Conservation (phyloP, 1,284 basidiomycete species). For the Rhodotorula sp. region DNA sequence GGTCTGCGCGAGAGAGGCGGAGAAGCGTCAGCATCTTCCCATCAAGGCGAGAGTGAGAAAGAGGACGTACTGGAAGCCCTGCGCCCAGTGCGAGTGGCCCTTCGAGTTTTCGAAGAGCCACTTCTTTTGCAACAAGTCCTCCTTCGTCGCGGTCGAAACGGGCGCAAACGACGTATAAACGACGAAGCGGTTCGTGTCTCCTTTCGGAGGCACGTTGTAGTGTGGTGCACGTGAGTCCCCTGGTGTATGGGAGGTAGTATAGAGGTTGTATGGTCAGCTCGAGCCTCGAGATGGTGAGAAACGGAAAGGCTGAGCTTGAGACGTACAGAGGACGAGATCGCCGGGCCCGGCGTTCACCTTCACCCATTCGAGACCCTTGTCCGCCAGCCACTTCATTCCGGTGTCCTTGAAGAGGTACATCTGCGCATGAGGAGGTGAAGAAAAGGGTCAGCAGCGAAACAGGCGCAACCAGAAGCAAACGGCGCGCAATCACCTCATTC, state of each 20-base stretch:
- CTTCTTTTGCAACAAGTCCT: conserved; percentile 26
- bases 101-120: conserved; percentile 19
- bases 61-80: conserved; percentile 10
- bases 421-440: neutral
- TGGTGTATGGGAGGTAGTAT: neutral
- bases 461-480: neutral
- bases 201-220: conserved; percentile 17
- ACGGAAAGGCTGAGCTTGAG: neutral
- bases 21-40: neutral
- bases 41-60: neutral
- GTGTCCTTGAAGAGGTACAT: conserved; percentile 24
- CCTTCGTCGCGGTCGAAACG: conserved; percentile 21
- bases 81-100: conserved; percentile 31
- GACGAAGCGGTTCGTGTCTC: conserved; percentile 21
- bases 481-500: conserved; percentile 6
- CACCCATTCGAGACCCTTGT: conserved; percentile 16
- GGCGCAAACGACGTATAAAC: conserved; percentile 24
- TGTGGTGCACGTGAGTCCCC: conserved; percentile 30
- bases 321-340: conserved; percentile 7
- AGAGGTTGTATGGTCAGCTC: neutral
- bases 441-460: neutral
- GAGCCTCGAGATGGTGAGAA: neutral
- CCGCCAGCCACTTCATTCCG: conserved; percentile 15
- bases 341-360: conserved; percentile 27
- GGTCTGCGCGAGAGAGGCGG: neutral